Conservation (phyloP, 2,329 filamentous ascomycete species). For the Verticillium alfalfae region DNA sequence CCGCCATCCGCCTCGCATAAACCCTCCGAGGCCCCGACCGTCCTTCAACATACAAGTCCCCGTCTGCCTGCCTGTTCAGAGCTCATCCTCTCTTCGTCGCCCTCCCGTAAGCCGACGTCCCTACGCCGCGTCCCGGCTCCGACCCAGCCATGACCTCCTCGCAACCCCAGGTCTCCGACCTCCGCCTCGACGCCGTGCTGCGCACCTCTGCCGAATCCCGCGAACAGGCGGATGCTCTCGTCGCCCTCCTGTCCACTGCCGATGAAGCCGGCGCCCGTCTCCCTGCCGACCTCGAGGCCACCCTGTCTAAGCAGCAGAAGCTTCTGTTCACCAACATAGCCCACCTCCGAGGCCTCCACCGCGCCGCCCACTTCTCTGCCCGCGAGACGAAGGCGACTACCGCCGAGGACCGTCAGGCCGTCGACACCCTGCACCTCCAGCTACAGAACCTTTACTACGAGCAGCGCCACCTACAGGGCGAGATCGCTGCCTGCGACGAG, state of each 20-base stretch:
- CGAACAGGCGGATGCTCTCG: slow-evolving; percentile 62
- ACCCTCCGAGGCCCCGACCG: background rate
- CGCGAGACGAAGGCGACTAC: slow-evolving; percentile 83
- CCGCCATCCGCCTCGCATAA: background rate
- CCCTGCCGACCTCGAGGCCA: slow-evolving; percentile 44
- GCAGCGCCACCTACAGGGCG: slow-evolving; percentile 81
- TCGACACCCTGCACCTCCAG: slow-evolving; percentile 85
- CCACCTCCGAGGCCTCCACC: slow-evolving; percentile 76
- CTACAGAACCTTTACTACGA: slow-evolving; percentile 97
- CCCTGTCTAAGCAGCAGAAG: slow-evolving; percentile 73
- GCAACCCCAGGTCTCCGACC: slow-evolving; percentile 25
- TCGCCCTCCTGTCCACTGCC: slow-evolving; percentile 42
- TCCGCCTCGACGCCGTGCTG: slow-evolving; percentile 60
- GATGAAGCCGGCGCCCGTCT: slow-evolving; percentile 37
- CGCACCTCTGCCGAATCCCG: slow-evolving; percentile 68
- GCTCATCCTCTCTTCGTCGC: background rate
- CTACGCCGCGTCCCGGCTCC: background rate
- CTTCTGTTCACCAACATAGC: slow-evolving; percentile 72
- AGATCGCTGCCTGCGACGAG: slow-evolving; percentile 84
- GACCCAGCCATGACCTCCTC: slow-evolving; percentile 27
- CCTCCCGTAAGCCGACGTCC: background rate
- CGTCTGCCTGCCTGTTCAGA: background rate
- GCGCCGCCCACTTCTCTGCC: slow-evolving; percentile 72
- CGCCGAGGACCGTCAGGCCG: slow-evolving; percentile 81
- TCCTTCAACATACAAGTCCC: background rate